A percentile compares a stretch with the other conserved stretches of the same genome.
These are phyloP conservation scores for Calonectria hawksworthii DNA, from an alignment of 2,329 filamentous ascomycete genomes.

Conservation along the genomic window DNA sequence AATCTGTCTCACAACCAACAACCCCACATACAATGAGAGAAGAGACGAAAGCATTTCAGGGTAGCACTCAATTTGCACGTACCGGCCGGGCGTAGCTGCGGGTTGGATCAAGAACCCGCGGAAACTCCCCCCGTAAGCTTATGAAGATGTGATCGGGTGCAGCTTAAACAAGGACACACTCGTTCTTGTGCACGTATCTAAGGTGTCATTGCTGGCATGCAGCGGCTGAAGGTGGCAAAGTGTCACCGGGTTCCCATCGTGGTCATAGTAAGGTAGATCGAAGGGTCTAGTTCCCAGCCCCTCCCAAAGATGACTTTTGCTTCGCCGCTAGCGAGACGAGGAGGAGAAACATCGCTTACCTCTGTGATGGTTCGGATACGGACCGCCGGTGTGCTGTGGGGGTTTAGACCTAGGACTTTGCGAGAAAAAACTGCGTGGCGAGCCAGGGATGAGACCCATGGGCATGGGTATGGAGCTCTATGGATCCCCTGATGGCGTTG, in stretches of 20 bases:
- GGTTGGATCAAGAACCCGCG: background rate
- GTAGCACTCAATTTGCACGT: background rate
- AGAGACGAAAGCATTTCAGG: background rate
- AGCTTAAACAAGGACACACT: background rate
- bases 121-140: background rate
- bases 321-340: conserved; percentile 1
- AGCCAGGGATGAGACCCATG: conserved; percentile 21
- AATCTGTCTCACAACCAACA: conserved; percentile 10
- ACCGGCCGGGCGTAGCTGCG: background rate
- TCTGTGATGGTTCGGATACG: conserved; percentile 25
- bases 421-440: conserved; percentile 26
- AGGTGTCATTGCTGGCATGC: background rate
- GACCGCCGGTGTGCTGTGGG: conserved; percentile 40
- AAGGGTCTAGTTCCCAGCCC: conserved; percentile 14
- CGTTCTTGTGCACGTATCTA: background rate
- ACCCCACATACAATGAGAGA: conserved; percentile 7
- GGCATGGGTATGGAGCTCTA: conserved; percentile 28
- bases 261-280: background rate
- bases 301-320: background rate
- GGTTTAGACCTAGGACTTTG: conserved; percentile 28
- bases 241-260: conserved; percentile 1
- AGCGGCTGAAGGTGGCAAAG: background rate
- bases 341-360: conserved; percentile 6
- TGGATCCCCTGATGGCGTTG: conserved; percentile 26
- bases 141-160: background rate